A percentile compares a stretch with the other conserved stretches of the same genome.
These are phyloP conservation scores for Styphnolobium japonicum DNA, from an alignment of 306 rosid species.

Conservation along the genomic window DNA sequence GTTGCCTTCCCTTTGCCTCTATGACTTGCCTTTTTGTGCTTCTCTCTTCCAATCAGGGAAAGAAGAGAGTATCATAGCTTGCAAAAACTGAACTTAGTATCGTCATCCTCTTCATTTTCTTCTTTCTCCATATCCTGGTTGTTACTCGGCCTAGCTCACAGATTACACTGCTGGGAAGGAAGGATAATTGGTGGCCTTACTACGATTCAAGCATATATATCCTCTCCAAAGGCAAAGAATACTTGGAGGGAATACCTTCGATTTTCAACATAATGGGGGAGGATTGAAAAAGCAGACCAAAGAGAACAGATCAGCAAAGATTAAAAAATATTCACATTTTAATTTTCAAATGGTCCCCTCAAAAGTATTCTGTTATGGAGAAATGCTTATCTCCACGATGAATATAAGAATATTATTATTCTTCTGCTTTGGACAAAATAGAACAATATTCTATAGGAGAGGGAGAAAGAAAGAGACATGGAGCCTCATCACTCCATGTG, in stretches of 20 bases:
- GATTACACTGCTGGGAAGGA: neutral
- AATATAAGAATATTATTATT: slow-evolving; percentile 31
- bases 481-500: slow-evolving; percentile 24
- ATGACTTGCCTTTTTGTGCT: slow-evolving; percentile 61
- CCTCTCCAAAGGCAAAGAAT: slow-evolving; percentile 16
- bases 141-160: neutral
- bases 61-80: slow-evolving; percentile 30
- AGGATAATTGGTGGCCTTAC: neutral
- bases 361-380: slow-evolving; percentile 35
- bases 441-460: neutral
- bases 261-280: neutral
- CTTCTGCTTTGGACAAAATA: slow-evolving; percentile 27
- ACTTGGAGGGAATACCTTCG: neutral
- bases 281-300: slow-evolving; percentile 9
- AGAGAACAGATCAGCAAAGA: slow-evolving; percentile 39
- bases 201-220: slow-evolving; percentile 16
- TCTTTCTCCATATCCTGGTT: slow-evolving; percentile 40
- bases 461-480: neutral
- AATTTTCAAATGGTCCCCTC: slow-evolving; percentile 30
- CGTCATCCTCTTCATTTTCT: slow-evolving; percentile 40
- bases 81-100: neutral
- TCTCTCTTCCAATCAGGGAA: slow-evolving; percentile 35
- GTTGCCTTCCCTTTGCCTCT: slow-evolving; percentile 72
- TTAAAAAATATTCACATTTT: neutral
- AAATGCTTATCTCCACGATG: slow-evolving; percentile 29